These are phyloP conservation scores for Fusarium pilosicola DNA, from an alignment of 2,329 filamentous ascomycete species.

Conservation along the genomic window DNA sequence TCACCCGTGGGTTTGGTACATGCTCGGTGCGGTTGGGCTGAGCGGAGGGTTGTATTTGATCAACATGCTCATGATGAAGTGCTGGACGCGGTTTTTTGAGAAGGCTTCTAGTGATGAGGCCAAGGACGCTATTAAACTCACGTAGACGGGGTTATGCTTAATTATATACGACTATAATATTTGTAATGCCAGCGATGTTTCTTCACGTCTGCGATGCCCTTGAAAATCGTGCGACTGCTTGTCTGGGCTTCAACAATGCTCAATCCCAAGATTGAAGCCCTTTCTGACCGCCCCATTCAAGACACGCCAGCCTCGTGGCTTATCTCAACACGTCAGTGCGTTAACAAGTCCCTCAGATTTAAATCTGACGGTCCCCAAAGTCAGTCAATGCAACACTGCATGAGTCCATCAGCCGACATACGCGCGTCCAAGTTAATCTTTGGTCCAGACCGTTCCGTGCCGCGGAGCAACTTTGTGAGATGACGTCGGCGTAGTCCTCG, in stretches of 20 bases:
- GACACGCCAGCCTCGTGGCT: background rate
- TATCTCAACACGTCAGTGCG: slow-evolving; percentile 2
- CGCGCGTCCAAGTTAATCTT: background rate
- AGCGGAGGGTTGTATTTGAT: slow-evolving; percentile 27
- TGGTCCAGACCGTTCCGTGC: background rate
- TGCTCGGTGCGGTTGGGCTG: slow-evolving; percentile 42
- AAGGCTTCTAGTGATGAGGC: slow-evolving; percentile 11
- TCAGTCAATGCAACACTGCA: background rate
- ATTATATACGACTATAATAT: slow-evolving; percentile 22
- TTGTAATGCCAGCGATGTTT: slow-evolving; percentile 22
- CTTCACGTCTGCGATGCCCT: background rate
- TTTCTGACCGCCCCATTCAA: background rate
- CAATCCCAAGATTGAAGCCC: background rate
- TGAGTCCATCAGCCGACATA: background rate
- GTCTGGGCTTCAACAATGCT: background rate
- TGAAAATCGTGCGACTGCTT: background rate
- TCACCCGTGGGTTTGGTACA: slow-evolving; percentile 48
- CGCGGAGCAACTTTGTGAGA: background rate
- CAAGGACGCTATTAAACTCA: slow-evolving; percentile 37
- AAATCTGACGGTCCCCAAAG: background rate
- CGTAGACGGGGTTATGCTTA: slow-evolving; percentile 6
- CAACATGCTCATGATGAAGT: slow-evolving; percentile 25
- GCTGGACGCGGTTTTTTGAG: slow-evolving; percentile 22
- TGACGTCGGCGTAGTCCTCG: background rate
- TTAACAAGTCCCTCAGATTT: background rate